Conservation (phyloP, 139 green algal genomes). For the Micractinium conductrix region DNA sequence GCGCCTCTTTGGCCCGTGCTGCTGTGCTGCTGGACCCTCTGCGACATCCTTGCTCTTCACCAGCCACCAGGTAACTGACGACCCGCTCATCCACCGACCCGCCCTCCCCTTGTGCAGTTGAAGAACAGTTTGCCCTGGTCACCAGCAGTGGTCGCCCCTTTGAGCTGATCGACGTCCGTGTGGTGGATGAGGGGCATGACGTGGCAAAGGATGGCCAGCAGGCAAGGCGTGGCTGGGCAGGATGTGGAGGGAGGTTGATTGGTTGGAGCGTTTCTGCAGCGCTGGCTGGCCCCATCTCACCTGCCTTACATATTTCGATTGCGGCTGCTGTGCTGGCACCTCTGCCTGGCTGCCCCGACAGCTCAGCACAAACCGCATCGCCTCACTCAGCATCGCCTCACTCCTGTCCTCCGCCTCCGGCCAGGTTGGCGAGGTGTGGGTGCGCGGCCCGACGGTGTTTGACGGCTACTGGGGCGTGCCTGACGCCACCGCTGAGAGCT, state of each 20-base stretch:
- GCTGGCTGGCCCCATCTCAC: not conserved
- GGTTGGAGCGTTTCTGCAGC: too few species aligned
- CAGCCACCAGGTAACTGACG: not conserved
- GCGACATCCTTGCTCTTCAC: not conserved
- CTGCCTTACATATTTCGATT: not conserved
- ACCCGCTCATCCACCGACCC: not conserved
- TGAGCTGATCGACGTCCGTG: constrained; percentile 70
- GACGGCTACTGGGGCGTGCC: constrained; percentile 62
- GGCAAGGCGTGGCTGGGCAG: not conserved
- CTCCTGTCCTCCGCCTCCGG: not conserved
- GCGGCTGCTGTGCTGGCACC: too few species aligned
- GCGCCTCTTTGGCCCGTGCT: too few species aligned
- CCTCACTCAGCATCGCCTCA: not conserved
- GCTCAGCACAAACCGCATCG: too few species aligned
- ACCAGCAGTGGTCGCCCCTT: constrained; percentile 79
- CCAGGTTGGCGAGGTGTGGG: constrained; percentile 77
- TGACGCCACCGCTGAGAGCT: constrained; percentile 58
- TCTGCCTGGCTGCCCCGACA: too few species aligned
- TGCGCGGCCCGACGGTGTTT: constrained; percentile 82
- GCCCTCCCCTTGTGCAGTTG: constrained; percentile 9
- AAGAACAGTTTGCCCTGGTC: constrained; percentile 66
- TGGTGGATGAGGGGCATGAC: constrained; percentile 60
- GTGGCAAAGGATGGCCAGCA: constrained; percentile 51
- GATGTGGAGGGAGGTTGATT: not conserved
- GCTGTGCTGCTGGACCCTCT: too few species aligned